phyloP scores from a whole-genome alignment of 1,284 basidiomycete genomes.

The Schizophyllum commune region DNA sequence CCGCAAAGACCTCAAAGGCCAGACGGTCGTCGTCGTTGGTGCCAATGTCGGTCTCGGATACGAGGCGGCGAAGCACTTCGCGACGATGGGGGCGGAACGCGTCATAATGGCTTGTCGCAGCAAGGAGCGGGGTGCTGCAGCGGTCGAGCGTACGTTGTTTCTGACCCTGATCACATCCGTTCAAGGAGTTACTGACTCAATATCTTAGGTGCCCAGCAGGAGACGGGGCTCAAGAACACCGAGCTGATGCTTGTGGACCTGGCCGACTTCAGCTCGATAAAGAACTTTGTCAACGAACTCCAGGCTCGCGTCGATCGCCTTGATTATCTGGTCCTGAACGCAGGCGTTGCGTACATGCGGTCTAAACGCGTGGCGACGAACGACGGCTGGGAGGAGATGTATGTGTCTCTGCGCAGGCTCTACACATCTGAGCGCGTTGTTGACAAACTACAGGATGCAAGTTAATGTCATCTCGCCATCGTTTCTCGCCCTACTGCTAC shows the following conservation, averaged over 20 bases:
- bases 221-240: constrained; percentile 2
- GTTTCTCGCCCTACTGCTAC: constrained; percentile 20
- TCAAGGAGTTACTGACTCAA: too few species aligned
- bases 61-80: background rate
- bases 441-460: constrained; percentile 16
- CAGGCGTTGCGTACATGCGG: constrained; percentile 12
- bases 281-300: constrained; percentile 20
- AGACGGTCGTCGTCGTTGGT: background rate
- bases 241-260: constrained; percentile 24
- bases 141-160: background rate
- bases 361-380: constrained; percentile 13
- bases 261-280: constrained; percentile 19
- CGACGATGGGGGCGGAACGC: background rate
- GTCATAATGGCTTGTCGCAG: background rate
- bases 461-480: constrained; percentile 24
- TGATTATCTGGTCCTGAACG: constrained; percentile 27
- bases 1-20: background rate
- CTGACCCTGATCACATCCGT: too few species aligned
- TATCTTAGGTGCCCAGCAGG: constrained; percentile 15
- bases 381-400: constrained; percentile 26
- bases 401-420: background rate
- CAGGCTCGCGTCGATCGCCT: constrained; percentile 19
- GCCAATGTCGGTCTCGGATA: background rate
- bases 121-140: background rate
- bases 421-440: background rate